phyloP scores from a whole-genome alignment of 345 rosid species.

The Eucalyptus cloeziana region DNA sequence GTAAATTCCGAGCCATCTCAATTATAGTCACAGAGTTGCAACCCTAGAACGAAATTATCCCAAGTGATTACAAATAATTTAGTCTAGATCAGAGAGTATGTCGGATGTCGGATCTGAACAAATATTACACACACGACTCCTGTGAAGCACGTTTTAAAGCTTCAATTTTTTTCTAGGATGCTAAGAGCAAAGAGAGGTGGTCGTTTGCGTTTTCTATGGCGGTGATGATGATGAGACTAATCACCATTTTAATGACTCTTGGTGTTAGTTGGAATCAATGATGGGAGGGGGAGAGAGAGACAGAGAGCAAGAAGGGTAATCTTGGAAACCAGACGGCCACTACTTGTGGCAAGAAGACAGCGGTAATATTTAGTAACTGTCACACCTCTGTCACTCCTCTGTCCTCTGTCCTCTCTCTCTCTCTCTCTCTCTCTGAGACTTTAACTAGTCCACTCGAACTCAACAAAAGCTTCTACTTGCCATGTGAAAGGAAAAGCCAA shows the following conservation, averaged over 20 bases:
- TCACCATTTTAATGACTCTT: background rate
- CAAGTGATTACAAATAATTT: background rate
- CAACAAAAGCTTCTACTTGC: background rate
- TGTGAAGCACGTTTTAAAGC: background rate
- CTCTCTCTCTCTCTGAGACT: background rate
- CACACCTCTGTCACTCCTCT: background rate
- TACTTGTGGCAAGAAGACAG: background rate
- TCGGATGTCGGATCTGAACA: rapidly evolving
- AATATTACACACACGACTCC: rapidly evolving
- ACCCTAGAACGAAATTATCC: background rate
- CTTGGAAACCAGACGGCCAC: background rate
- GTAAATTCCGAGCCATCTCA: background rate
- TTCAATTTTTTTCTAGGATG: background rate
- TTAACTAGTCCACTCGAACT: background rate
- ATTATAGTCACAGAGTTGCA: background rate
- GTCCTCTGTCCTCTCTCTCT: background rate
- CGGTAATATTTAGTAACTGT: background rate
- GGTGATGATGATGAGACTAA: background rate
- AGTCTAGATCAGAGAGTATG: rapidly evolving
- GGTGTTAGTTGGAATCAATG: background rate
- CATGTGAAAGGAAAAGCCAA: background rate
- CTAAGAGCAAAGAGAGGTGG: background rate
- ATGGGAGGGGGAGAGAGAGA: no score
- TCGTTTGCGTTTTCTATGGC: background rate
- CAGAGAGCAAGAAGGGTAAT: background rate